Base-by-base conservation (phyloP, 2,329 filamentous ascomycete species). In the Arthrinium phaeospermum region DNA sequence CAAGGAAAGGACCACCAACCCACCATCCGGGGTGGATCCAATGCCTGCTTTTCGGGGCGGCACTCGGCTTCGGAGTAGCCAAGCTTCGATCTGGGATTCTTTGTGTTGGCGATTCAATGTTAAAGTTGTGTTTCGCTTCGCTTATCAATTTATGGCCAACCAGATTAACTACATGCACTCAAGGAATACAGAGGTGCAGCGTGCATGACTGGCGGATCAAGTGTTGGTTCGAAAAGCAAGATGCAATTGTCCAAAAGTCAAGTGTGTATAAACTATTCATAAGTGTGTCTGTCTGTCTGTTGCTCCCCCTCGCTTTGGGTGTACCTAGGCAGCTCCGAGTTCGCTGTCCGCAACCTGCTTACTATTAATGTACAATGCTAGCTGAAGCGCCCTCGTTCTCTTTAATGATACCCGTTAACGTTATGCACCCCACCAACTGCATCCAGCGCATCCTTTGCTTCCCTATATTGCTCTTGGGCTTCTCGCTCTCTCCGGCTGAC, bases 401-500 rank as follows among this genome's bases (percentile, higher is more conserved):
- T 37, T 47, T 68, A 68, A 47, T 46, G 41, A 77, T 83, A 81
- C 47, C 85, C 85, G 71, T 81, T 79, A 22, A 77, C 77, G 51
- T 79, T 80, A 67, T 80, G 80, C 51, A 80, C 49, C 12, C 68
- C 77, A 51, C 79, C 81, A 76, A 97, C 83, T 71, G 83, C 85
- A 68, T 91, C 90, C 76, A 98, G 82, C 85, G 98, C 96, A 67
- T 95, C 94, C 82, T 89, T 94, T 73, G 91, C 89, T 75, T 84
- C 85, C 77, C 93, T 89, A 80, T 96, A 99, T 78, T 92, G 81
- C 75, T 98, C 95, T 83, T 99, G 96, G 8, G 94, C 95, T 83
- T 98, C 94, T 72, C 95, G 88, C 85, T 98, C 96, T 74, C 96
- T 87, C 77, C 90, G 90, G 76, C 91, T 93, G 13, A 98, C 89